These are phyloP conservation scores for Aspergillus arachidicola DNA, from an alignment of 2,329 filamentous ascomycete genomes.

Conservation along the genomic window DNA sequence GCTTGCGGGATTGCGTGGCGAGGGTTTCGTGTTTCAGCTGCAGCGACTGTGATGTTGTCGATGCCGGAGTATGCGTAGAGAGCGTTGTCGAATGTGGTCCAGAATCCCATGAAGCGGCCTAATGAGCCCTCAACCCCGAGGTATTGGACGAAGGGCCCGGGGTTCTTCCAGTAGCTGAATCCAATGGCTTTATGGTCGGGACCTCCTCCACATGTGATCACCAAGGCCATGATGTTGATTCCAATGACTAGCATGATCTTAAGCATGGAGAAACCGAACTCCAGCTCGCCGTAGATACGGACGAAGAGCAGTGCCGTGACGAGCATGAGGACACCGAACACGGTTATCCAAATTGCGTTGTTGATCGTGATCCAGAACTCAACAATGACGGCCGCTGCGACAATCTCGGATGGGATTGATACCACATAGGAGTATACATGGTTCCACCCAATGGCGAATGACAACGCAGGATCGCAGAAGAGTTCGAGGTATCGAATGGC, in stretches of 20 bases:
- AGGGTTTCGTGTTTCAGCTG: slow-evolving; percentile 59
- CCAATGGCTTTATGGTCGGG: slow-evolving; percentile 49
- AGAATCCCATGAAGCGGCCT: slow-evolving; percentile 58
- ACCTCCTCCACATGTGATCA: slow-evolving; percentile 49
- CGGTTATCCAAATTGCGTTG: slow-evolving; percentile 44
- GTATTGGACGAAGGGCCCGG: slow-evolving; percentile 67
- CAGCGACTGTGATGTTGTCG: slow-evolving; percentile 59
- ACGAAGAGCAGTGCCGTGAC: slow-evolving; percentile 39
- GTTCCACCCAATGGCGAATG: slow-evolving; percentile 44
- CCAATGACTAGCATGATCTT: slow-evolving; percentile 65
- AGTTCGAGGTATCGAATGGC: slow-evolving; percentile 39
- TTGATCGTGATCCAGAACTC: slow-evolving; percentile 29
- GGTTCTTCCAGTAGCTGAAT: slow-evolving; percentile 52
- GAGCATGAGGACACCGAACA: slow-evolving; percentile 45
- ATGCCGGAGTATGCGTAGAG: slow-evolving; percentile 41
- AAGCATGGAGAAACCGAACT: slow-evolving; percentile 56
- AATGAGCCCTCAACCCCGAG: slow-evolving; percentile 50
- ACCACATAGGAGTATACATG: slow-evolving; percentile 37
- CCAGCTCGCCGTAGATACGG: slow-evolving; percentile 54
- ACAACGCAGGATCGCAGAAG: slow-evolving; percentile 42
- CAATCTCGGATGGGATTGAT: slow-evolving; percentile 36
- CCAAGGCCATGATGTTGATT: slow-evolving; percentile 60
- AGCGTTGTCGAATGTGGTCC: slow-evolving; percentile 49
- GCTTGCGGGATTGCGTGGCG: slow-evolving; percentile 57
- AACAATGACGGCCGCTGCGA: slow-evolving; percentile 32